Evolutionary conservation across 2,329 filamentous ascomycete genomes (phyloP), one percentile per base, ranked within the genome.

Genomic region (Cladobotryum mycophilum): DNA sequence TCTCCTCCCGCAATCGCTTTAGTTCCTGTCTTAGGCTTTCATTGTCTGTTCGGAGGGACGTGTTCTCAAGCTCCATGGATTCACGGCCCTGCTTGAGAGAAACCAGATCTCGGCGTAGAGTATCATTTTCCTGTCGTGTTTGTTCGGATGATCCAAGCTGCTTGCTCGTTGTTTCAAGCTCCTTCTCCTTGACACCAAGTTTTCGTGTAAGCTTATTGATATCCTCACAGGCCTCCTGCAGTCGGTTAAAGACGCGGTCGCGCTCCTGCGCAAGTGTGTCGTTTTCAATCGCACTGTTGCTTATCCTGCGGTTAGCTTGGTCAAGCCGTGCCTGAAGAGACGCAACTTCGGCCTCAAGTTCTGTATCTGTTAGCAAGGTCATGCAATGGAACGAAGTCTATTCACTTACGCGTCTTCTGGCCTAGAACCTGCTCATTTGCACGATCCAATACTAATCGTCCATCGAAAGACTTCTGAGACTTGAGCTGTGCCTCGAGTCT

Each of bases 211-310:
- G 67, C 52, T 74, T 73, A 56, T 74, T 79, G 56, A 80, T 78
- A 34, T 78, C 80, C 43, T 76, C 73, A 38, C 79, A 83, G 4
- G 82, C 82, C 46, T 81, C 74, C 25, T 79, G 78, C 5, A 84
- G 72, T 58, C 84, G 83, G 47, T 75, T 76, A 45, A 85, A 72
- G 36, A 85, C 78, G 43, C 81, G 80, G 57, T 88, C 84, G 30
- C 82, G 78, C 64, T 88, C 85, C 30, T 79, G 74, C 3, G 75
- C 74, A 40, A 86, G 67, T 3, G 81, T 78, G 54, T 84, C 79
- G 52, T 79, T 82, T 54, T 82, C 78, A 47, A 83, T 81, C 46
- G 86, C 81, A 35, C 77, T 74, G n/a, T 81, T 73, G 53, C 76
- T 80, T 20, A 79, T 70, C 60, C 84, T 84, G 41, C 79, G 79